These are phyloP conservation scores for Halophytophthora polymorphica DNA, from an alignment of 352 stramenopile genomes.

Conservation along the genomic window DNA sequence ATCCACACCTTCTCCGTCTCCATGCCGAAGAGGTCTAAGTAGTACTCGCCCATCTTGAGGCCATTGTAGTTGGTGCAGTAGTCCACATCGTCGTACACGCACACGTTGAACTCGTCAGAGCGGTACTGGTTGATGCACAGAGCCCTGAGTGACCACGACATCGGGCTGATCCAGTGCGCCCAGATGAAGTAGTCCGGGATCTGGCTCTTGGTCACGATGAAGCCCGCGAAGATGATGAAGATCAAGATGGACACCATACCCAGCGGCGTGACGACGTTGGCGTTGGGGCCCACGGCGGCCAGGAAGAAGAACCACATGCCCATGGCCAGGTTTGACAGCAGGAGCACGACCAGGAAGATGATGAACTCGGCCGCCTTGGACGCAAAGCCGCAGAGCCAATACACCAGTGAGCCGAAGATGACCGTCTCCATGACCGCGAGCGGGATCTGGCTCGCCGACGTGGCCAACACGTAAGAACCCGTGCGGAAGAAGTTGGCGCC, in stretches of 20 bases:
- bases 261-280: slow-evolving; percentile 32
- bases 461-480: slow-evolving; percentile 62
- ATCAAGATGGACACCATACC: slow-evolving; percentile 37
- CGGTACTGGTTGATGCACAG: slow-evolving; percentile 47
- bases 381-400: slow-evolving; percentile 77
- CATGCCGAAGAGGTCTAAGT: slow-evolving; percentile 40
- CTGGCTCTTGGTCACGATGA: slow-evolving; percentile 42
- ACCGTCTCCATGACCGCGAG: slow-evolving; percentile 51
- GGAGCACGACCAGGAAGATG: slow-evolving; percentile 37
- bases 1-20: slow-evolving; percentile 39
- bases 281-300: slow-evolving; percentile 20
- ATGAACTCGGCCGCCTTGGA: slow-evolving; percentile 23
- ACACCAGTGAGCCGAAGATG: slow-evolving; percentile 75
- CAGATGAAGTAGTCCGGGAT: slow-evolving; percentile 48
- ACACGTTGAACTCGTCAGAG: slow-evolving; percentile 21
- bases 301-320: slow-evolving; percentile 52
- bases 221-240: slow-evolving; percentile 49
- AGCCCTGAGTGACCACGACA: slow-evolving; percentile 40
- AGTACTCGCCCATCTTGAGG: slow-evolving; percentile 35
- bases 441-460: slow-evolving; percentile 28
- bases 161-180: slow-evolving; percentile 58
- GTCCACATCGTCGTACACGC: slow-evolving; percentile 29
- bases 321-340: slow-evolving; percentile 48
- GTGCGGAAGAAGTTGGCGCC: slow-evolving; percentile 69
- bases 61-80: slow-evolving; percentile 36